A percentile compares a stretch with the other conserved stretches of the same genome.
Evolutionary conservation across 1,284 basidiomycete genomes (phyloP).

Genomic region (Tilletia indica): DNA sequence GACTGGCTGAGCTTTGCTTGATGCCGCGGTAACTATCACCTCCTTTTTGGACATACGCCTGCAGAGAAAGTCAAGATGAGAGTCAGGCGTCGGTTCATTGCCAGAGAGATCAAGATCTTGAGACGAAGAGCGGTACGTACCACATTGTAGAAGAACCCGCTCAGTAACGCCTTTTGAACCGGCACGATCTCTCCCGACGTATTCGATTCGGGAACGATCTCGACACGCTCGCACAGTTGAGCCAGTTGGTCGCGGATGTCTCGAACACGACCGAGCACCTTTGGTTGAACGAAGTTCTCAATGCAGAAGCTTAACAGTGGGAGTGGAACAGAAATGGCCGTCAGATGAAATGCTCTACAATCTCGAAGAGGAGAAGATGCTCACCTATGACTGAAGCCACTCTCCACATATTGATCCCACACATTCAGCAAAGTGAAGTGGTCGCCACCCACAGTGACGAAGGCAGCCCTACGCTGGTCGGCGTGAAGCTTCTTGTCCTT

Average conservation of each 20-base stretch:
- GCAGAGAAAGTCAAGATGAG: background rate
- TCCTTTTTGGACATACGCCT: conserved; percentile 44
- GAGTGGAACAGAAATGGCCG: background rate
- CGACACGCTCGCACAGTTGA: conserved; percentile 90
- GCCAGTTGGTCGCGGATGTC: conserved; percentile 94
- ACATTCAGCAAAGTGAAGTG: conserved; percentile 96
- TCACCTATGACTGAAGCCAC: conserved; percentile 70
- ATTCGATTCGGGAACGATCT: conserved; percentile 81
- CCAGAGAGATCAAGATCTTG: background rate
- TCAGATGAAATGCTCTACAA: conserved; percentile 66
- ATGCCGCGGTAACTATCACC: conserved; percentile 71
- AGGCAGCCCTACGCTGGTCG: conserved; percentile 94
- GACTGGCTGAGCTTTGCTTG: conserved; percentile 84
- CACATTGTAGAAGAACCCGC: conserved; percentile 95
- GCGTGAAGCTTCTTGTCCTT: conserved; percentile 70
- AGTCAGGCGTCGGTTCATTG: background rate
- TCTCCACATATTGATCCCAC: conserved; percentile 98
- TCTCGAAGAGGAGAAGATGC: conserved; percentile 49
- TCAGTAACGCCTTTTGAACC: conserved; percentile 88
- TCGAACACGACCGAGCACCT: conserved; percentile 85
- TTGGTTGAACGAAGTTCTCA: conserved; percentile 93
- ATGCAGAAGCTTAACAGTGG: conserved; percentile 31
- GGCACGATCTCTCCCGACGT: conserved; percentile 84
- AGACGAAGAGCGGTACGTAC: background rate
- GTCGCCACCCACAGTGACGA: conserved; percentile 90